Base-by-base conservation (phyloP, 2,329 filamentous ascomycete species). In the Dichotomopilus funicola region DNA sequence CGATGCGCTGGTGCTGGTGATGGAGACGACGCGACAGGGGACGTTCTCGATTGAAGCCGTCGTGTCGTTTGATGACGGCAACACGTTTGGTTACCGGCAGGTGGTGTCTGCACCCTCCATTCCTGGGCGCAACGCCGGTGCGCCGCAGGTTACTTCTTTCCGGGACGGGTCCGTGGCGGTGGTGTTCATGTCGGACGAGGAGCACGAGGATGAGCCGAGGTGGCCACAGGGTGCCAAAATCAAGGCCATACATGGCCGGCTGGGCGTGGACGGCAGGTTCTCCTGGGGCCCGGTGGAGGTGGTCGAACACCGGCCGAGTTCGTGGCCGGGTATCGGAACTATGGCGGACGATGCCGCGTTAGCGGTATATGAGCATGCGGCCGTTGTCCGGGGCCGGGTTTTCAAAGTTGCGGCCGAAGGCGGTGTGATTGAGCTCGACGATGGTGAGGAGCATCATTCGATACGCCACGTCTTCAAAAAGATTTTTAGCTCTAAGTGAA, bases 151-250 rank as follows among this genome's bases (percentile, higher is more conserved):
- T 54, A 68, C 72, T 13, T 68, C 67, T 10, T 72, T 73, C 54
- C 69, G 62, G 0, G 70, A 73, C 51, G 70, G 70, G 1, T 70
- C 67, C 12, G 43, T 77, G 56, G 74, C 69, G 0, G 70, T 72
- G 1, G 69, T 75, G 6, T 77, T 76, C 61, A 76, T 76, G 75
- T 74, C 73, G 1, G 74, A 76, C 55, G 73, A 76, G 61, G 73
- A 75, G 49, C 62, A 69, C 0, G 54, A 61, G 49, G 66, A 68
- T 27, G 60, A 27, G 37, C 8, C 42, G 6, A 33, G 64, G 5
- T 76, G 74, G 74, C 71, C 73, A 1, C 61, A 67, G 33, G 66
- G 71, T 46, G 72, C 74, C 0, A 66, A 68, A 4, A 68, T 75
- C 51, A 76, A 76, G 61, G 68, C 67, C 1, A 67, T 72, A 0